Percentiles rank a stretch among this genome's conserved stretches.
These are phyloP conservation scores for Ensete ventricosum DNA, from an alignment of 176 grass and related monocot species.

Conservation along the genomic window DNA sequence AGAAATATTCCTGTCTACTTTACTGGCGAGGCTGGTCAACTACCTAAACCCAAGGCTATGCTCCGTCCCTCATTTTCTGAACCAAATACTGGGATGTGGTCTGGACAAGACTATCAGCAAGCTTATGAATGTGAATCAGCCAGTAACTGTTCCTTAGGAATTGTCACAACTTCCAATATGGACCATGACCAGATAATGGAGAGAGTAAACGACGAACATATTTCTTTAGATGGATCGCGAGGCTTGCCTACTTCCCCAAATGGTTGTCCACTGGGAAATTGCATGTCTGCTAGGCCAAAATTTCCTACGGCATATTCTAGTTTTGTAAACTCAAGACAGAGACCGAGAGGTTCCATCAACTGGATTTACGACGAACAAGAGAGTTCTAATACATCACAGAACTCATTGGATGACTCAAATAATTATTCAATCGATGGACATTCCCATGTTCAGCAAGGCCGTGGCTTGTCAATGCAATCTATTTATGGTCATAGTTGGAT, in stretches of 20 bases:
- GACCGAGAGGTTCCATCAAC: too few species aligned
- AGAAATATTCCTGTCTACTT: conserved; percentile 33
- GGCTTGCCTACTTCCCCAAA: background rate
- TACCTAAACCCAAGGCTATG: background rate
- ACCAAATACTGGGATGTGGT: background rate
- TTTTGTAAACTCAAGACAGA: background rate
- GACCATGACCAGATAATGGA: background rate
- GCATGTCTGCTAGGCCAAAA: background rate
- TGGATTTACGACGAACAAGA: background rate
- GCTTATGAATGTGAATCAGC: background rate
- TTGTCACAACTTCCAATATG: background rate
- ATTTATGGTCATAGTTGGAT: conserved; percentile 23
- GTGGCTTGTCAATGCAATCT: background rate
- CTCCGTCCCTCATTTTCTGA: conserved; percentile 1
- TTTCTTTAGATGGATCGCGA: background rate
- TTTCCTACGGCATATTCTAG: background rate
- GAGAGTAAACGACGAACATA: background rate
- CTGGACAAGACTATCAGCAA: background rate
- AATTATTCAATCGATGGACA: background rate
- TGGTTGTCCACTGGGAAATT: background rate
- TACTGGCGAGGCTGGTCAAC: background rate
- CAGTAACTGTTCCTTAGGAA: background rate
- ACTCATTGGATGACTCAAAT: background rate
- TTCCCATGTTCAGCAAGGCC: background rate
- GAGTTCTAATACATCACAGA: background rate